These are phyloP conservation scores for Eucalyptus tenuipes DNA, from an alignment of 345 rosid genomes.

Conservation along the genomic window DNA sequence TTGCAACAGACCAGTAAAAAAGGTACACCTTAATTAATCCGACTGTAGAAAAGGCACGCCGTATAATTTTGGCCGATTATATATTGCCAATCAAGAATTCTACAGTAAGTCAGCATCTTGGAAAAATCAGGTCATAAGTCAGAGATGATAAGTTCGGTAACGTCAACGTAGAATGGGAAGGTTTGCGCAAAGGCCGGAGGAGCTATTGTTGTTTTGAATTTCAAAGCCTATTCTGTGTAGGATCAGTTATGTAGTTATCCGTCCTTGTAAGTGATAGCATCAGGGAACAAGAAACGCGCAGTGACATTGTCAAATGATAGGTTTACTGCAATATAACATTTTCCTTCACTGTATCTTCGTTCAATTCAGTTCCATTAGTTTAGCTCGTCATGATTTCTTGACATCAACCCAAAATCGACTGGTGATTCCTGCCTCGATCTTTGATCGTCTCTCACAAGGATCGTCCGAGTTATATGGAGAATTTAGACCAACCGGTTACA, in stretches of 20 bases:
- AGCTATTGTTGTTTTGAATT: neutral
- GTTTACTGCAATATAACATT: neutral
- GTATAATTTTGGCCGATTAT: too few relatives aligned
- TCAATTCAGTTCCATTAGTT: neutral
- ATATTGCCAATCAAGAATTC: neutral
- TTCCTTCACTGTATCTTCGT: neutral
- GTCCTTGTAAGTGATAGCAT: neutral
- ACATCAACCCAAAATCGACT: neutral
- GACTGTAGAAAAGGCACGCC: too few relatives aligned
- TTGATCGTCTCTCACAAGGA: neutral
- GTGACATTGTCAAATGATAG: neutral
- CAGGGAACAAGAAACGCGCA: neutral
- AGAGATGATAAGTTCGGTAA: neutral
- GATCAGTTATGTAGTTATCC: neutral
- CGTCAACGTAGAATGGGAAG: neutral
- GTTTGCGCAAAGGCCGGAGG: neutral
- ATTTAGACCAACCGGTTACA: neutral
- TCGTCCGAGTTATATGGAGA: neutral
- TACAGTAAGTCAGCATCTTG: neutral
- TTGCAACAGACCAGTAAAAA: neutral
- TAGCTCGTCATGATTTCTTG: neutral
- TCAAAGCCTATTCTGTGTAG: neutral
- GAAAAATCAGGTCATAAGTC: neutral
- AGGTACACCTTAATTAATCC: neutral
- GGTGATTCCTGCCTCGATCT: neutral